A percentile compares a stretch with the other conserved stretches of the same genome.
These are phyloP conservation scores for Fusarium burgessii DNA, from an alignment of 2,329 filamentous ascomycete genomes.

Conservation along the genomic window DNA sequence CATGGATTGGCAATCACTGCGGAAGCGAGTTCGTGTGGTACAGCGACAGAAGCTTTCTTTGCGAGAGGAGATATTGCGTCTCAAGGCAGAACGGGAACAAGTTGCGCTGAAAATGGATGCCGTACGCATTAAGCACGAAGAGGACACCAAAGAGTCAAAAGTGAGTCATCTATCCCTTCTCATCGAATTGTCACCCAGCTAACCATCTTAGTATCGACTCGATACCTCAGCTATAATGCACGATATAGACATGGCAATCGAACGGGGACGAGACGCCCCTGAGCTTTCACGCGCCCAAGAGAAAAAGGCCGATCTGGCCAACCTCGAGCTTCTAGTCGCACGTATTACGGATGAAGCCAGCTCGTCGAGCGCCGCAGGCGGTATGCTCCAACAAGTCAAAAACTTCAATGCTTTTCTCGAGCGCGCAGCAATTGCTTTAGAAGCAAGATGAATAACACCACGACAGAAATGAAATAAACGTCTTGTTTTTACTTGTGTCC, in stretches of 20 bases:
- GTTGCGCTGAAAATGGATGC: constrained; percentile 73
- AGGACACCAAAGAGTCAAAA: constrained; percentile 63
- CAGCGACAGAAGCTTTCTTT: constrained; percentile 68
- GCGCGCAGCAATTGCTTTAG: constrained; percentile 68
- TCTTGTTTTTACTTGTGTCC: not conserved
- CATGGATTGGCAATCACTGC: constrained; percentile 68
- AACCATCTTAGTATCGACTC: constrained; percentile 56
- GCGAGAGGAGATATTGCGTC: constrained; percentile 69
- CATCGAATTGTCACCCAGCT: not conserved
- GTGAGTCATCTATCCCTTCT: constrained; percentile 52
- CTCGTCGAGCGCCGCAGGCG: constrained; percentile 61
- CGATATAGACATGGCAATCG: constrained; percentile 70
- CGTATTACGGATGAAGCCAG: constrained; percentile 66
- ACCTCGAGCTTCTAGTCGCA: constrained; percentile 69
- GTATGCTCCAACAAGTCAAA: constrained; percentile 66
- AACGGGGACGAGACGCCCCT: constrained; percentile 62
- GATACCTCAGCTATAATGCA: constrained; percentile 70
- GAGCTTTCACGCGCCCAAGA: constrained; percentile 60
- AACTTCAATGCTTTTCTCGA: constrained; percentile 75
- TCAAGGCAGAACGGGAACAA: constrained; percentile 70
- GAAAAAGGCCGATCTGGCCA: constrained; percentile 64
- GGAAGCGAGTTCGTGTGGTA: constrained; percentile 67
- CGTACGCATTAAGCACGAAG: constrained; percentile 70
- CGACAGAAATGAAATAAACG: constrained; percentile 13
- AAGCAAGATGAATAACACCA: constrained; percentile 53